Base-by-base conservation (phyloP, 257 asterid species). In the Capsicum rhomboideum region DNA sequence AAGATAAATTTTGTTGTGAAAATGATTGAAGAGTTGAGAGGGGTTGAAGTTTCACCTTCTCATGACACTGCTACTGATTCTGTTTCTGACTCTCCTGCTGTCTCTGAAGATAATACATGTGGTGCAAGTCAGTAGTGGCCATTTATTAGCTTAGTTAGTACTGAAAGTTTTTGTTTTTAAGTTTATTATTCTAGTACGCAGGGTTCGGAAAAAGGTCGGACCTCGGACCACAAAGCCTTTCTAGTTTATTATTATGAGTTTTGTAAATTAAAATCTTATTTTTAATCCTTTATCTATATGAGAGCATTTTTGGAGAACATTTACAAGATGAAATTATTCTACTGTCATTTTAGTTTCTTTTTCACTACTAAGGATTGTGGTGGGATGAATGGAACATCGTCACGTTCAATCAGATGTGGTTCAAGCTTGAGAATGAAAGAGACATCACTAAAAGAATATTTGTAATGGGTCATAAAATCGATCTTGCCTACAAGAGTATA, bases 11-110 rank as follows among this genome's bases (percentile, higher is more conserved):
- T 88, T 75, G 92, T 90, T 1, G 93, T 93, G 92, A 97, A 90
- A 86, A 92, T 92, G 97, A 95, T 97, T 6, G 97, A 94, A 7
- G 98, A 97, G 88, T 71, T 97, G 61, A 83, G 95, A 23, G 97
- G 98, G 3, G 89, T 85, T 4, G 98, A 90, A 77, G 92, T 90
- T 50, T 94, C 97, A 4, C 97, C 98, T 4, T 86, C 94, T 2
- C 93, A 90, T 14, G 98, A 91, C 8, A 87, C 85, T 23, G 63
- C 71, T 26, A 63, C 46, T 0, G 94, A 89, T 79, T 93, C 98
- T 2, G 93, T 92, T 58, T 93, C 98, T 0, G 99, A 95, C 16
- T 94, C 98, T 13, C 97, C 98, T 2, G 87, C 96, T 2, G 90
- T 88, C 5, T 92, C 95, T 0, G 97, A 91, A 72, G 95, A 89